Base-by-base conservation (phyloP, 1,284 basidiomycete genomes). In the Moniliophthora roreri region DNA sequence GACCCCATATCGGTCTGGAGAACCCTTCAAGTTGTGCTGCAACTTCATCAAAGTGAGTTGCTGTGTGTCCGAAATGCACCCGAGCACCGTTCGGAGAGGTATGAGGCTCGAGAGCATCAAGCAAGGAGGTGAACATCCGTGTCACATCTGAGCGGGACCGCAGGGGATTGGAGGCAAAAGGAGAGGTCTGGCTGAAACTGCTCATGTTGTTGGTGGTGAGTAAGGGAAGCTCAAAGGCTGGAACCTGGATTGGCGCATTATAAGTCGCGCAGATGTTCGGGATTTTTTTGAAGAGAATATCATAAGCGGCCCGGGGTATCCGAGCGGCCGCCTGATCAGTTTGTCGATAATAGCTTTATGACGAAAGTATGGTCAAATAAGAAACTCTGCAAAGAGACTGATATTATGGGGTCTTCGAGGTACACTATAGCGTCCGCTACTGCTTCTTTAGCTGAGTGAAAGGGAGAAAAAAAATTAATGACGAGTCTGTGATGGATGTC, bases 1-100 rank as follows among this genome's bases (percentile, higher is more conserved):
- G 74, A 8, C 86, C 88, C 88, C 89, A 91, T 38, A 90, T 78
- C 0, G 89, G 89, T 8, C 88, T 77, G 2, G 87, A 85, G 62
- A 89, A 91, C 1, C 87, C 84, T 62, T 91, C 88, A 37, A 91
- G 77, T 51, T 86, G 84, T 1, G 88, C 87, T 15, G 89, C 88
- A 8, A 74, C 69, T 51, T 87, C 82, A 64, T 91, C 89, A 64
- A 82, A 91, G 65, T 90, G 89, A 0, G 88, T 89, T 2, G 82
- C 87, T 0, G 87, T 89, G 64, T 84, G 75, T 2, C 85, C 86
- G 4, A 90, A 73, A 53, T 86, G 83, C 57, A 91, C 79, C 37
- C 85, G 77, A 5, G 88, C 82, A 8, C 88, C 87, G 45, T 85
- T 85, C 0, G 84, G 81, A 9, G 87, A 90, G 0, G 87, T 90